These are phyloP conservation scores for Penicillium paradoxum DNA, from an alignment of 495 filamentous ascomycete species.

Conservation along the genomic window DNA sequence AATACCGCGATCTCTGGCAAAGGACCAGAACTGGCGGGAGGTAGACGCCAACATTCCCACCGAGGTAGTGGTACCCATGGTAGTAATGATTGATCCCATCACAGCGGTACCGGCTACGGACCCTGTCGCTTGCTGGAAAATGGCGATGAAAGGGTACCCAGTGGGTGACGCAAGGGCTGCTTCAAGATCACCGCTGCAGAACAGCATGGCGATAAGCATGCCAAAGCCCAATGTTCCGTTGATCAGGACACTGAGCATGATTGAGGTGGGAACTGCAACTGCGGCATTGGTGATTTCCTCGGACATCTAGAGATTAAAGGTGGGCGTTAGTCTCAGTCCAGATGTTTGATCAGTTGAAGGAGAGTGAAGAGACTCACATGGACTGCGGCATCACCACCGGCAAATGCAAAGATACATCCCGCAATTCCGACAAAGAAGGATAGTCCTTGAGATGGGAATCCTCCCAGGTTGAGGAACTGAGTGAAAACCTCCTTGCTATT, in stretches of 20 bases:
- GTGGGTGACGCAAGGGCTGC: conserved; percentile 28
- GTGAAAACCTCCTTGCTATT: conserved; percentile 40
- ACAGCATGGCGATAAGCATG: conserved; percentile 46
- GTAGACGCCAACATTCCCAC: conserved; percentile 45
- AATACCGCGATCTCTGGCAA: conserved; percentile 49
- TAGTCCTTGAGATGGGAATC: conserved; percentile 39
- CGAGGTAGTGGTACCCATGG: conserved; percentile 36
- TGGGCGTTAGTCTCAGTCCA: background rate
- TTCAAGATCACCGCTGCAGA: conserved; percentile 43
- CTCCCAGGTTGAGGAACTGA: conserved; percentile 42
- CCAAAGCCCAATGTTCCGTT: conserved; percentile 49
- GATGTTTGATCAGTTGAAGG: background rate
- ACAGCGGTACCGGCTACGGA: conserved; percentile 37
- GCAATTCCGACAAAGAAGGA: conserved; percentile 43
- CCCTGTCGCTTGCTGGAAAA: conserved; percentile 43
- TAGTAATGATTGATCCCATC: conserved; percentile 42
- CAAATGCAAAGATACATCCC: conserved; percentile 39
- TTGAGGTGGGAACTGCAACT: conserved; percentile 39
- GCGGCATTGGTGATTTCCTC: conserved; percentile 50
- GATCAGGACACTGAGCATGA: conserved; percentile 42
- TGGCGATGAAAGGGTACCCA: conserved; percentile 48
- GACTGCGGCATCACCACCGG: conserved; percentile 36
- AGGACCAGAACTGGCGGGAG: conserved; percentile 52
- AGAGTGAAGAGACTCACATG: conserved; percentile 29
- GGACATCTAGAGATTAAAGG: conserved; percentile 38